Base-by-base conservation (phyloP, 768 basidiomycete species). In the Suillus sp. region DNA sequence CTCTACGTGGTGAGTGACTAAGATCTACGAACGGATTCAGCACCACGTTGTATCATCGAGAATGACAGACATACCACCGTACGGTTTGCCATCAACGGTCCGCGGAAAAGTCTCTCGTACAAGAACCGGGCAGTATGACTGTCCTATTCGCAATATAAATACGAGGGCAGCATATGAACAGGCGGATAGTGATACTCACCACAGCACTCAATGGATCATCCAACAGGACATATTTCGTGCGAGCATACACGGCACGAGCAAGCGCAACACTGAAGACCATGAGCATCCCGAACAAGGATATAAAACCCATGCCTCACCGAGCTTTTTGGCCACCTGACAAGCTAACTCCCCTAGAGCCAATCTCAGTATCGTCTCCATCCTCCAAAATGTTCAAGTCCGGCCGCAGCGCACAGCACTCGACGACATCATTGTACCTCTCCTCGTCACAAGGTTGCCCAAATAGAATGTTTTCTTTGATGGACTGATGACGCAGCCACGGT, bases 141-240 rank as follows among this genome's bases (percentile, higher is more conserved):
- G 65, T 90, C 89, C 87, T 89, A 58, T 62, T 55, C 64, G 53
- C 9, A 34, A 25, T 59, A 18, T 38, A 38, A 56, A n/a, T 45
- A 16, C 60, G 59, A 59, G 61, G 14, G 38, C 6, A 27, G 5
- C 11, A 42, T 7, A 25, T 18, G 16, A 18, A 20, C 4, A 60
- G n/a, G 11, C 2, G 14, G 38, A 1, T 34, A 61, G 6, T 32
- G 22, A 6, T 13, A 78, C 88, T 50, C 79, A 90, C 91, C 54
- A 94, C 91, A 3, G 92, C 92, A 66, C 91, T 92, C 40, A 94
- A 75, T 4, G 91, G 90, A 69, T 93, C 92, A 67, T 94, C 91
- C 48, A 94, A 74, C n/a, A 94, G 78, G 0, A 93, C 85, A 64
- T 83, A 88, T 73, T 82, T 84, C 30, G 86, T 87, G 18, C 81